Evolutionary conservation across 805 yeast genomes (phyloP).

Genomic region (Groenewaldozyma salmanticensis): DNA sequence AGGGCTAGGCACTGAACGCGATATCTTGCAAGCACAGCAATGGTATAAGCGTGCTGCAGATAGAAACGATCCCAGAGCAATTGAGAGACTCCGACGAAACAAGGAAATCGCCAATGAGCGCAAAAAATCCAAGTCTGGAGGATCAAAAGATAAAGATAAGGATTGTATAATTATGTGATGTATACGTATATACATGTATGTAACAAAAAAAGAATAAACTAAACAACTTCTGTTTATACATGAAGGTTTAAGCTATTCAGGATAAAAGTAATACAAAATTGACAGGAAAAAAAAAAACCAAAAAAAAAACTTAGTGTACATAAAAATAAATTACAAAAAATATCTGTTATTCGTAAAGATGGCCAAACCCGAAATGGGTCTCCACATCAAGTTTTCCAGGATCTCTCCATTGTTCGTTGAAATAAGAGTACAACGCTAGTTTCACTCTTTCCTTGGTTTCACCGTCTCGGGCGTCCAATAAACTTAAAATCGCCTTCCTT

Average conservation of each 20-base stretch:
- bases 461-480: constrained; percentile 30
- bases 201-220: background rate
- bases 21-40: constrained; percentile 45
- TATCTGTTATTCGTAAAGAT: constrained; percentile 6
- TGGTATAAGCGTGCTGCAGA: constrained; percentile 76
- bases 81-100: constrained; percentile 22
- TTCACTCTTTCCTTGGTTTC: constrained; percentile 10
- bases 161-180: constrained; percentile 6
- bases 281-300: background rate
- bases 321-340: background rate
- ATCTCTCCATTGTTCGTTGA: constrained; percentile 18
- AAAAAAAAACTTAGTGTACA: background rate
- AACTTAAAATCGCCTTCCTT: constrained; percentile 51
- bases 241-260: background rate
- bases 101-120: background rate
- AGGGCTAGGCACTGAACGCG: constrained; percentile 74
- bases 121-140: background rate
- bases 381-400: constrained; percentile 17
- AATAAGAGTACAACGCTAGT: constrained; percentile 12
- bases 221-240: background rate
- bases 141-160: constrained; percentile 2
- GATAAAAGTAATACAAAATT: background rate
- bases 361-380: constrained; percentile 14
- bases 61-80: constrained; percentile 45
- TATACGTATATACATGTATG: background rate